Conservation (phyloP, 108 stramenopile species). For the Epipyxis sp. region DNA sequence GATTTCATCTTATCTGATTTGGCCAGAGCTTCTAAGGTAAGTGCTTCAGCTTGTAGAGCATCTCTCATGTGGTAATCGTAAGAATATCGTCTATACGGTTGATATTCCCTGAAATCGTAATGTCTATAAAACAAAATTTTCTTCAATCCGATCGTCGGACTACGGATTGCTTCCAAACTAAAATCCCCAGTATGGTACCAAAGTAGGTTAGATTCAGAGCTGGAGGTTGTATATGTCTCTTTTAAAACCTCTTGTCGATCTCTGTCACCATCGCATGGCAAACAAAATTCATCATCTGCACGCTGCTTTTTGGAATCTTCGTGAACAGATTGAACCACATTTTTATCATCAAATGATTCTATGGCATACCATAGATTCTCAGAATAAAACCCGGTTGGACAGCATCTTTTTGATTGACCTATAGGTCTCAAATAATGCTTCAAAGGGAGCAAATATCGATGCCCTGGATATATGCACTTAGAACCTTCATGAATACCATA, state of each 20-base stretch:
- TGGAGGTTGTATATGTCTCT: background rate
- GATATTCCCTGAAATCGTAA: slow-evolving; percentile 19
- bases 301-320: slow-evolving; percentile 1
- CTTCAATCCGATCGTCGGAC: background rate
- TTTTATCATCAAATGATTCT: slow-evolving; percentile 22
- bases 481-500: slow-evolving; percentile 13
- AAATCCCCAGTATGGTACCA: slow-evolving; percentile 25
- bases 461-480: slow-evolving; percentile 3
- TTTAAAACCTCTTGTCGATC: slow-evolving; percentile 8
- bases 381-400: slow-evolving; percentile 12
- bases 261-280: background rate
- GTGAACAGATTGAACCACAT: slow-evolving; percentile 16
- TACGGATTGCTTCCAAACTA: slow-evolving; percentile 5
- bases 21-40: too few species aligned
- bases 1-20: too few species aligned
- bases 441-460: slow-evolving; percentile 21
- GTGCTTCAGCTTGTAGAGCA: background rate
- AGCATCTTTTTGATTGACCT: slow-evolving; percentile 22
- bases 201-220: background rate
- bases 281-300: slow-evolving; percentile 13
- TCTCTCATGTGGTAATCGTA: slow-evolving; percentile 14
- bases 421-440: slow-evolving; percentile 9
- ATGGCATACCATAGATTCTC: slow-evolving; percentile 13
- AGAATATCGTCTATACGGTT: slow-evolving; percentile 2
- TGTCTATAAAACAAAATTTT: slow-evolving; percentile 18